Conservation (phyloP, 1,284 basidiomycete genomes). For the Cutaneotrichosporon curvatum region DNA sequence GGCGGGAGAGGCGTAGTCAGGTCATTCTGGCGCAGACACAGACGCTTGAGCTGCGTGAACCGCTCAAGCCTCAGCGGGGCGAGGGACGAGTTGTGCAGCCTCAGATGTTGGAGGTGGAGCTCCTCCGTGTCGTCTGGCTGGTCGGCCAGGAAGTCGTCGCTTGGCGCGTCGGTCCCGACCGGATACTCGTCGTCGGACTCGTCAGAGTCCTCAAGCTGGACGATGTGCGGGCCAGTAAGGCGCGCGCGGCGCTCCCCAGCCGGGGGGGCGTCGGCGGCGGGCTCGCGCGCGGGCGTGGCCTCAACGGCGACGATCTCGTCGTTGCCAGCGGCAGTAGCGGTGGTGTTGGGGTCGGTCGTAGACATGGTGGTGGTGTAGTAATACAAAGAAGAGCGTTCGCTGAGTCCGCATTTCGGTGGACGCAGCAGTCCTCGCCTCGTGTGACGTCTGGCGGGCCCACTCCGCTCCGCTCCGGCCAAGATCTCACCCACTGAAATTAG, state of each 20-base stretch:
- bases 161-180: slow-evolving; percentile 17
- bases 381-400: no score
- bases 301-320: no score
- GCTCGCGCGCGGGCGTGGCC: no score
- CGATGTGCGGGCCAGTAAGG: slow-evolving; percentile 21
- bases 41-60: slow-evolving; percentile 63
- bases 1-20: slow-evolving; percentile 64
- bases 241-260: not conserved
- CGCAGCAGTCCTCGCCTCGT: no score
- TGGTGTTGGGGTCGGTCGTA: no score
- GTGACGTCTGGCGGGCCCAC: no score
- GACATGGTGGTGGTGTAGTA: no score
- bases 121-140: slow-evolving; percentile 68
- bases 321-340: no score
- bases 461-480: no score
- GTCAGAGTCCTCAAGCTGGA: slow-evolving; percentile 26
- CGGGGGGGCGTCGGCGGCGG: no score
- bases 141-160: slow-evolving; percentile 50
- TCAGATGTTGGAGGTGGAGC: slow-evolving; percentile 79
- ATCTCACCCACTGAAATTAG: no score
- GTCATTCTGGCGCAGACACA: slow-evolving; percentile 83
- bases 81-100: slow-evolving; percentile 58
- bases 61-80: slow-evolving; percentile 55
- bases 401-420: no score
- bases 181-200: slow-evolving; percentile 20